Conservation (phyloP, 805 yeast genomes). For the Sugiyamaella chiloensis region DNA sequence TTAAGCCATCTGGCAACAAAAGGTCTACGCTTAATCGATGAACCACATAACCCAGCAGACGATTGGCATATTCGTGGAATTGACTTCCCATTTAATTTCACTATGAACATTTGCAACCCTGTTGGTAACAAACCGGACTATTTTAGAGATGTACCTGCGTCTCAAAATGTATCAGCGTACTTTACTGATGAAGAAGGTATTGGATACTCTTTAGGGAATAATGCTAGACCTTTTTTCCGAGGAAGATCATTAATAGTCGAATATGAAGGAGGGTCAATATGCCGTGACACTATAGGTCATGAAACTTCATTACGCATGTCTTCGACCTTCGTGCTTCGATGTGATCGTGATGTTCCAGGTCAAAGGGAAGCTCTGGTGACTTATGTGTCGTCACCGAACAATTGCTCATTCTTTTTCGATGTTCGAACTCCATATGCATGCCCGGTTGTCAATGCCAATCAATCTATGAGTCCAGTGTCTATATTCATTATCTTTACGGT, state of each 20-base stretch:
- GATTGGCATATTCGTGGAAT: conserved; percentile 71
- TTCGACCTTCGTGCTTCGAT: conserved; percentile 65
- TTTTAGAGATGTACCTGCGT: conserved; percentile 30
- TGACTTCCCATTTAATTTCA: conserved; percentile 69
- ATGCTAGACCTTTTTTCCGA: conserved; percentile 55
- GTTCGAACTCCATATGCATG: conserved; percentile 84
- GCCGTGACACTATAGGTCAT: conserved; percentile 40
- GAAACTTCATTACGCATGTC: conserved; percentile 48
- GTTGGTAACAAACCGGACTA: conserved; percentile 41
- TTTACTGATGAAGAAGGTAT: conserved; percentile 47
- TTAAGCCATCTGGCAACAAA: conserved; percentile 39
- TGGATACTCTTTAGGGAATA: conserved; percentile 52
- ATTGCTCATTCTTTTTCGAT: conserved; percentile 81
- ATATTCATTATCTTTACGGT: conserved; percentile 57
- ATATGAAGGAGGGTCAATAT: conserved; percentile 59
- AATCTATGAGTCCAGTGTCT: conserved; percentile 48
- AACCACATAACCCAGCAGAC: neutral
- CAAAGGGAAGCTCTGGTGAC: conserved; percentile 60
- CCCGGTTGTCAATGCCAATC: conserved; percentile 67
- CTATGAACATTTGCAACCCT: conserved; percentile 63
- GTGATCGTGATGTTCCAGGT: conserved; percentile 64
- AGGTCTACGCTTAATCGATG: neutral
- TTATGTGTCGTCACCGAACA: conserved; percentile 66
- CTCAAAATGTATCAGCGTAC: conserved; percentile 52
- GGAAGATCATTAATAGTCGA: conserved; percentile 70